phyloP scores from a whole-genome alignment of 2,329 filamentous ascomycete genomes.

The Aplosporella prunicola region DNA sequence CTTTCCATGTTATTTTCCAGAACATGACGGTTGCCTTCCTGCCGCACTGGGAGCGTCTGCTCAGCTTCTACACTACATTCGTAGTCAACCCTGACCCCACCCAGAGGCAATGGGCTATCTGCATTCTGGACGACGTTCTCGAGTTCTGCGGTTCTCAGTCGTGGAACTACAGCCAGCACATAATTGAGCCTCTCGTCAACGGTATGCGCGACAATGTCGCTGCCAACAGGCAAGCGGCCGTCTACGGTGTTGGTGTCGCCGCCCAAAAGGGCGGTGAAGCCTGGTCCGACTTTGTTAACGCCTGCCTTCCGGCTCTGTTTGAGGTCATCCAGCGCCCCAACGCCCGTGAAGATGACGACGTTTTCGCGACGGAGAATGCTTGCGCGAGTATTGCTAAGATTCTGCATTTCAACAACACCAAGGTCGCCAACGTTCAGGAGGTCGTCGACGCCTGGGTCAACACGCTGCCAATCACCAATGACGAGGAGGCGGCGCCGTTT shows the following conservation, averaged over 20 bases:
- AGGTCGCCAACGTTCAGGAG: slow-evolving; percentile 65
- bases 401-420: slow-evolving; percentile 74
- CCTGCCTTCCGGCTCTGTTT: slow-evolving; percentile 72
- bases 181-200: slow-evolving; percentile 75
- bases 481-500: slow-evolving; percentile 94
- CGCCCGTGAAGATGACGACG: slow-evolving; percentile 80
- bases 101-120: slow-evolving; percentile 96
- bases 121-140: slow-evolving; percentile 95
- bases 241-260: slow-evolving; percentile 91
- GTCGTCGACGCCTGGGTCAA: slow-evolving; percentile 80
- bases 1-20: slow-evolving; percentile 98
- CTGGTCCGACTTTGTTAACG: slow-evolving; percentile 81
- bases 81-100: slow-evolving; percentile 74
- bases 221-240: slow-evolving; percentile 88
- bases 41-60: slow-evolving; percentile 75
- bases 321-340: slow-evolving; percentile 72
- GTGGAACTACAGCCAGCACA: slow-evolving; percentile 75
- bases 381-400: slow-evolving; percentile 97
- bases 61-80: slow-evolving; percentile 78
- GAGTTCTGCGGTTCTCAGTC: slow-evolving; percentile 91
- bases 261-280: slow-evolving; percentile 81
- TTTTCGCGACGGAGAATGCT: slow-evolving; percentile 95
- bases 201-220: slow-evolving; percentile 80
- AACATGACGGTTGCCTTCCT: slow-evolving; percentile 82
- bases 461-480: slow-evolving; percentile 83